Base-by-base conservation (phyloP, 1,284 basidiomycete species). In the Ganoderma sinense region DNA sequence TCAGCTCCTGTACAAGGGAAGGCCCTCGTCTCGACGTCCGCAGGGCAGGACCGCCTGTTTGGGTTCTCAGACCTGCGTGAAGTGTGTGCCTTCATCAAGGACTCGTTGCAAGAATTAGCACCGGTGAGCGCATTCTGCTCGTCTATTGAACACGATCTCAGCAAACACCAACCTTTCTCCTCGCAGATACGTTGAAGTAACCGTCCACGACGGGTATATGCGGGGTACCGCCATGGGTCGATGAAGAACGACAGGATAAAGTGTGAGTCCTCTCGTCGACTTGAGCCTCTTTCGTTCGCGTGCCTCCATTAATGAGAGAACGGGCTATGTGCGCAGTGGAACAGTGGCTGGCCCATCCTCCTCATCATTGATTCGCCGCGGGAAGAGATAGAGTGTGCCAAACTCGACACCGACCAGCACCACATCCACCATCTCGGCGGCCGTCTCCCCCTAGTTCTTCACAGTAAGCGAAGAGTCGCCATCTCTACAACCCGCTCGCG, bases 371-470 rank as follows among this genome's bases (percentile, higher is more conserved):
- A 71, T 0, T 81, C 80, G 31, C 69, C 80, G 7, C 77, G 77
- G 5, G 56, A 75, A 39, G 80, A 82, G n/a, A 77, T 84, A 31
- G 78, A 76, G 48, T 70, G 56, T 26, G 76, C 81, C 8, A 64
- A 61, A 48, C 78, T 82, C 64, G 80, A 83, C 39, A 77, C 80
- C 2, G 85, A 87, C 71, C 65, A 67, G 1, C 70, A 79, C 48
- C 82, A 85, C 64, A 66, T 83, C 18, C 68, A 67, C 11, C 75
- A 82, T 69, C 79, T 86, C 0, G 74, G 69, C 16, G 81, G 80
- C 1, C 84, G 83, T 89, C 14, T 88, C 87, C 0, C 89, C 88
- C 4, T 85, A 87, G 82, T 90, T 90, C 80, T 90, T 87, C 75
- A 89, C 89, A 31, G 84, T 85, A 55, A 70, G 36, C 36, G 36